Conservation (phyloP, 225 moss, liverwort and hornwort genomes). For the Thuidium tamariscinum region DNA sequence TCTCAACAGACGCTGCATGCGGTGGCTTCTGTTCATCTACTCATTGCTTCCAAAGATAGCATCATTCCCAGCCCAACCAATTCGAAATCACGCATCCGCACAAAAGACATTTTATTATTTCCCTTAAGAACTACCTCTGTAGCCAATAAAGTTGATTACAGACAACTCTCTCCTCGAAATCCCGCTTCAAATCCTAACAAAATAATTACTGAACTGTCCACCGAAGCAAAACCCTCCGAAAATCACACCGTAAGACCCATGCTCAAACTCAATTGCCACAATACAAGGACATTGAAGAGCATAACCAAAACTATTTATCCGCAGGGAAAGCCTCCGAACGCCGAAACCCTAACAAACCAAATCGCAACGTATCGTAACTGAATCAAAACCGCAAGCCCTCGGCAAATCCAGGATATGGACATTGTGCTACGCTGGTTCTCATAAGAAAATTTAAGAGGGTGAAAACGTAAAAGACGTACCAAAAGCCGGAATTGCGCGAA, state of each 20-base stretch:
- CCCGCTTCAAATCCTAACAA: not conserved
- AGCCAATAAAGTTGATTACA: not conserved
- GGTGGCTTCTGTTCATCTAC: not conserved
- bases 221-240: not conserved
- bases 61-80: not conserved
- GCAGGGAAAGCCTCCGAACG: not conserved
- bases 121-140: not conserved
- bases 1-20: not conserved
- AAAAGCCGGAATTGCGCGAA: not conserved
- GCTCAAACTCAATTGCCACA: not conserved
- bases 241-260: not conserved
- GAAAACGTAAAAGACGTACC: not conserved
- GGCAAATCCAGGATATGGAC: not conserved
- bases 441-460: not conserved
- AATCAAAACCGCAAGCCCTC: not conserved
- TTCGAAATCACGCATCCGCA: not conserved
- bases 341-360: slow-evolving; percentile 1
- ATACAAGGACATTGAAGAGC: too few relatives aligned
- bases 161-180: not conserved
- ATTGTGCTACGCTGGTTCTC: not conserved
- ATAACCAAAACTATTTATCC: not conserved
- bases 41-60: not conserved
- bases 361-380: not conserved
- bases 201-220: not conserved
- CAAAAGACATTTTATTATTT: not conserved